Base-by-base conservation (phyloP, 176 grass and related monocot species). In the Bothriochloa decipiens region DNA sequence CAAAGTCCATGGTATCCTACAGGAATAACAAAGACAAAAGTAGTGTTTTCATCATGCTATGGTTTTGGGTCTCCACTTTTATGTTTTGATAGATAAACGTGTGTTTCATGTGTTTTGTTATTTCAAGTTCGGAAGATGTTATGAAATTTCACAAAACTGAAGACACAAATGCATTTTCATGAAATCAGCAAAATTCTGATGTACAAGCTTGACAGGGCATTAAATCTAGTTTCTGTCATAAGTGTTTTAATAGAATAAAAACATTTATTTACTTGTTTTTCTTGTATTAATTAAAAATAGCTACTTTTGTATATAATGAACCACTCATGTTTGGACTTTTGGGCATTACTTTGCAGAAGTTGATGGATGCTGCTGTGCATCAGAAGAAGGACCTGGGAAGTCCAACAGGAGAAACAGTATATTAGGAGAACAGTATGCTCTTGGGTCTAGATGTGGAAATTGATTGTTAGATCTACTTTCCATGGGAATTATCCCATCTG, bases 321-420 rank as follows among this genome's bases (percentile, higher is more conserved):
- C 25, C 1, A 28, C 28, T 16, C 20, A 81, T 85, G 14, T 40
- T 85, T 85, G 62, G 20, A 22, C 49, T 16, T 13, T 77, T 78
- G 53, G 76, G 15, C 28, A 68, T 62, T 83, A 74, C 63, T 42
- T 87, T 90, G 80, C 84, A 98, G 92, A 98, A 95, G 81, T 85
- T 88, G 85, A 93, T 98, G 91, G 91, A 91, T 65, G 66, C 77
- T 75, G 70, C 85, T 50, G 73, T 98, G 23, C 91, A 91, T 73
- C 32, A 65, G 47, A 93, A 84, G 47, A 93, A 84, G 84, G 37
- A 86, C 18, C 73, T 98, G 68, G 95, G 95, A 13, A 47, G 65
- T 77, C 95, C 95, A 76, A 64, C 72, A 80, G 95, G 95, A 83
- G 95, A 95, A 63, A 98, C 85, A 63, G 29, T 32, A 82, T 95